Base-by-base conservation (phyloP, 2,329 filamentous ascomycete genomes). In the Knoxdaviesia capensis region DNA sequence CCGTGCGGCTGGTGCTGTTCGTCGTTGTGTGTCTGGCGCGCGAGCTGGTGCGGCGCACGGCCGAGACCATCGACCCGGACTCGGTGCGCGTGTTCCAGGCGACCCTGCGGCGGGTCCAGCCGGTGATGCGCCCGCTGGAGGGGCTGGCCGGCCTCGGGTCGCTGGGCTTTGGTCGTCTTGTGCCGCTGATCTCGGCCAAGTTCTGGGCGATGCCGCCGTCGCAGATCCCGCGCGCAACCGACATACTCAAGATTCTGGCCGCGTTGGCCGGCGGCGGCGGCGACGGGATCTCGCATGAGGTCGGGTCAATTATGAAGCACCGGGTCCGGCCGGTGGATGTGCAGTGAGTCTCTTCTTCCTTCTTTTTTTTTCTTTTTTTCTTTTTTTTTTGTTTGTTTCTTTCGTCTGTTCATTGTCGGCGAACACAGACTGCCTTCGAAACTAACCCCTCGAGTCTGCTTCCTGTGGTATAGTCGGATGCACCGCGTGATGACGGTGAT, bases 131-230 rank as follows among this genome's bases (percentile, higher is more conserved):
- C 20, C 43, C 43, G 5, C 9, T 42, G 9, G 43, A 44, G 32
- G 39, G 32, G 7, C 28, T 44, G 10, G 34, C 31, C 8, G 33
- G 10, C 9, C 36, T n/a, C 6, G 33, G 38, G 2, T 31, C 39
- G 3, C 28, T 41, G 9, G 38, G 38, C 31, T 20, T 20, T 20
- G 3, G 34, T 31, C 7, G 41, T 32, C 5, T 41, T 30, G 41
- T 36, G 34, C 41, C 34, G 28, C 39, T 41, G 31, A 36, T 44
- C 3, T 31, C 43, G 5, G 39, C 43, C 4, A 37, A 44, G 20
- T 44, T 44, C 36, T 44, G 43, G 43, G 43, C 43, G n/a, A 44
- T 40, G 32, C 43, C 43, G 31, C 33, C 41, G 11, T 20, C 39
- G 38, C 31, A 41, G 36, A 44, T 44, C 33, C 43, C 43, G 5